A percentile compares a stretch with the other conserved stretches of the same genome.
Conservation (phyloP, 768 basidiomycete species). For the Amanita molliuscula region DNA sequence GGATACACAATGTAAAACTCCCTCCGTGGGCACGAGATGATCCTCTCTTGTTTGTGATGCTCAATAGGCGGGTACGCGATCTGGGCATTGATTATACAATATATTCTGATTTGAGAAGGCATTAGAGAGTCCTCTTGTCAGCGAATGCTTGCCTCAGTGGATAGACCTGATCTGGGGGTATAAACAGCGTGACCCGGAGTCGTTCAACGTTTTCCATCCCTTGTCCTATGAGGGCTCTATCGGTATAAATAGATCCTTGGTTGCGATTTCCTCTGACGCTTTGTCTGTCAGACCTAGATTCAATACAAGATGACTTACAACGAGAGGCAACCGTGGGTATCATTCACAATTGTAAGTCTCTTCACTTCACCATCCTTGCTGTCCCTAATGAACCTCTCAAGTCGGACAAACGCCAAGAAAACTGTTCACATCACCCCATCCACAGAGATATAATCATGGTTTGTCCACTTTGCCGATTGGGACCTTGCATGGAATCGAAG, state of each 20-base stretch:
- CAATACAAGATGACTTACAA: conserved; percentile 78
- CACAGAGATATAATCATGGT: conserved; percentile 62
- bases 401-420: conserved; percentile 91
- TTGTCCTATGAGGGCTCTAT: conserved; percentile 89
- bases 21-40: conserved; percentile 87
- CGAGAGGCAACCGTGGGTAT: conserved; percentile 90
- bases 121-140: conserved; percentile 80
- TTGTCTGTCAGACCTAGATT: conserved; percentile 59
- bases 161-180: conserved; percentile 92
- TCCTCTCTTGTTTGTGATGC: conserved; percentile 68
- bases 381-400: conserved; percentile 15
- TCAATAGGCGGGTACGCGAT: conserved; percentile 59
- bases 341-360: conserved; percentile 76
- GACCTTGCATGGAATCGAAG: conserved; percentile 66
- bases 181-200: conserved; percentile 70
- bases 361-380: neutral
- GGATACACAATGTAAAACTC: conserved; percentile 79
- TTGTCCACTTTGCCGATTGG: conserved; percentile 64
- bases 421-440: conserved; percentile 71
- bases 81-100: neutral
- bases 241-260: conserved; percentile 26
- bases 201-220: conserved; percentile 85
- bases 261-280: neutral
- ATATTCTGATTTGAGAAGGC: conserved; percentile 35
- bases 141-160: conserved; percentile 77